Conservation (phyloP, 768 basidiomycete species). For the Mycena sanguinolenta region DNA sequence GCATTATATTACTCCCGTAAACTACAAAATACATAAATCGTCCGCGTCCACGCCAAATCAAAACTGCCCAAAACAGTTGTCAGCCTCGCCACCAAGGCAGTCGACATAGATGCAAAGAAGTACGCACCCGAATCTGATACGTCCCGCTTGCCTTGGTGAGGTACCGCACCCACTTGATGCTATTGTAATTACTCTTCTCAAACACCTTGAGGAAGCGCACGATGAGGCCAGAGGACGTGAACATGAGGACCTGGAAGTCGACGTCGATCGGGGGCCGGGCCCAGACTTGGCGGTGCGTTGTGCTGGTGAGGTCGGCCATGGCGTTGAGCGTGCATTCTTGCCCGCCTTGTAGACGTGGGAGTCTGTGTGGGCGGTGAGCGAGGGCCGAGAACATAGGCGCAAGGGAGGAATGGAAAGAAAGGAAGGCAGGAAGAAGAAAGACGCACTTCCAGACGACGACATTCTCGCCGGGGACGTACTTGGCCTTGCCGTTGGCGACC, state of each 20-base stretch:
- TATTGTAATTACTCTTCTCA: constrained; percentile 94
- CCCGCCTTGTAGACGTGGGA: constrained; percentile 92
- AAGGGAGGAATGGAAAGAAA: constrained; percentile 16
- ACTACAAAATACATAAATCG: constrained; percentile 7
- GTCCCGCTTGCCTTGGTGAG: constrained; percentile 93
- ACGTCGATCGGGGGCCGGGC: constrained; percentile 97
- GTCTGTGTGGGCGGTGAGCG: constrained; percentile 60
- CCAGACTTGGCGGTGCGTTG: constrained; percentile 96
- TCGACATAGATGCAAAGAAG: neutral
- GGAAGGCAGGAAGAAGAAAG: constrained; percentile 5
- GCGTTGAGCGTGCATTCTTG: constrained; percentile 90
- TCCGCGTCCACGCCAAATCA: constrained; percentile 1
- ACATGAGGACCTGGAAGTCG: constrained; percentile 99
- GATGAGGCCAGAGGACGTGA: constrained; percentile 95
- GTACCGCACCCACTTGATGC: constrained; percentile 96
- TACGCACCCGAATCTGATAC: constrained; percentile 93
- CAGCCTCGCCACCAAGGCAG: neutral
- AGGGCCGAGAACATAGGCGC: neutral
- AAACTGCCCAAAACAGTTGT: neutral
- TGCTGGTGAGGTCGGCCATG: constrained; percentile 85
- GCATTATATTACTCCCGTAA: constrained; percentile 5
- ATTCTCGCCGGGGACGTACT: constrained; percentile 97
- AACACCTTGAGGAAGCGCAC: constrained; percentile 99
- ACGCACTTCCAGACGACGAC: constrained; percentile 98
- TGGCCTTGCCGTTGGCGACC: constrained; percentile 93